Evolutionary conservation across 31 red algal genomes (phyloP).

Genomic region (Bonnemaisonia californica): DNA sequence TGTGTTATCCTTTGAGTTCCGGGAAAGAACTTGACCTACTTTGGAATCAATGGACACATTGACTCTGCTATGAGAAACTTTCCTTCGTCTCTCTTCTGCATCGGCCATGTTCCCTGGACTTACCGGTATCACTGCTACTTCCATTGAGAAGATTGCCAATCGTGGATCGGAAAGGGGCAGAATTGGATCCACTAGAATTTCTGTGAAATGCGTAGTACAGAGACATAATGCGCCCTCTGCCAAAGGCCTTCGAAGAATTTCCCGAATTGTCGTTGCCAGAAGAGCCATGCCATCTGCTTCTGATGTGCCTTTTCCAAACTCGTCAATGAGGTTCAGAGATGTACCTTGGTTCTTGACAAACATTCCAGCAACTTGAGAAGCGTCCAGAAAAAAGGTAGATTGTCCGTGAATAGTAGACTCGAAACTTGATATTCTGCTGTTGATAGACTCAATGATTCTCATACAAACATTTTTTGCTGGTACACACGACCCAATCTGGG

Average conservation of each 20-base stretch:
- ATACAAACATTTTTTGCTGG: constrained; percentile 65
- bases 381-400: constrained; percentile 85
- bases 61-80: not conserved
- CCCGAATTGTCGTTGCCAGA: constrained; percentile 29
- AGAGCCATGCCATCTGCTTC: constrained; percentile 74
- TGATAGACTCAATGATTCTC: constrained; percentile 67
- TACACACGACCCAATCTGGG: constrained; percentile 87
- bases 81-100: not conserved
- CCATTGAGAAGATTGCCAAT: constrained; percentile 69
- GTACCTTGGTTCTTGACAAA: constrained; percentile 8
- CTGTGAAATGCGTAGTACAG: constrained; percentile 66
- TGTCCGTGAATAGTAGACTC: constrained; percentile 60
- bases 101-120: not conserved
- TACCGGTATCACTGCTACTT: constrained; percentile 43
- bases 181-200: constrained; percentile 54
- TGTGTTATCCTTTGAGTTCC: not conserved
- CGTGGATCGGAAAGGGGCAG: constrained; percentile 56
- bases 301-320: constrained; percentile 91
- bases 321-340: constrained; percentile 77
- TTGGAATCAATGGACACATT: not conserved
- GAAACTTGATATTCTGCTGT: constrained; percentile 66
- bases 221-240: constrained; percentile 7
- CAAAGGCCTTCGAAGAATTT: constrained; percentile 16
- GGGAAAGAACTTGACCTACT: not conserved
- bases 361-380: constrained; percentile 78